Evolutionary conservation across 2,329 filamentous ascomycete species (phyloP), one percentile per base, ranked within the genome.

Genomic region (Aspergillus phoenicis): DNA sequence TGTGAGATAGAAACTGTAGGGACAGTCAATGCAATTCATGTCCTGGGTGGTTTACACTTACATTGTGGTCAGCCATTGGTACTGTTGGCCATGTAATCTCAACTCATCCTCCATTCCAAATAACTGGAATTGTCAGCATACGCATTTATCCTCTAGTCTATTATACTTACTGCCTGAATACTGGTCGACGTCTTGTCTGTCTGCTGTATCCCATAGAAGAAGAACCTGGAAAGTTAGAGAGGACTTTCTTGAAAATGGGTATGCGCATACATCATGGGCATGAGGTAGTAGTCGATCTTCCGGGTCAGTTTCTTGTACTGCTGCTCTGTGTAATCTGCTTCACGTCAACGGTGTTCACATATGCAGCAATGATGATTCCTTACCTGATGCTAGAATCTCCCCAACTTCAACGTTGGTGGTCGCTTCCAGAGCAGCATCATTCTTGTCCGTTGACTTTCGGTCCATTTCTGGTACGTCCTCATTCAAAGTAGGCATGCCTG

Each of bases 161-260:
- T 20, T 0, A 43, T 0, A 17, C n/a, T 11, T 43, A 56, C 53
- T 7, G 53, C 53, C 13, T 56, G 53, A 7, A 47, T 47, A 28
- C 33, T 26, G 2, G 33, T 13, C 2, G 38, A 47, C 0, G 39
- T 56, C n/a, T 56, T 56, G 53, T 56, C 53, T 13, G 24, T 13
- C 20, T 56, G 53, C 38, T 56, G 53, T 8, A 39, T 56, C 11
- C 39, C 39, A 15, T 56, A 56, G 24, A 39, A 56, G 38, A 43
- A 26, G 17, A 38, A 56, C 53, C 39, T 43, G 39, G 4, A 17
- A 5, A 17, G 39, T 43, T 43, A 43, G 39, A 43, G 4, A 43
- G 5, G 33, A 4, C 5, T 36, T 13, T 36, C 33, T 8, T 17
- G n/a, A 5, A 10, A 1, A 4, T 3, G 3, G n/a, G 8, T 8